Conservation (phyloP, 129 eudicot genomes). For the Arctium minus region DNA sequence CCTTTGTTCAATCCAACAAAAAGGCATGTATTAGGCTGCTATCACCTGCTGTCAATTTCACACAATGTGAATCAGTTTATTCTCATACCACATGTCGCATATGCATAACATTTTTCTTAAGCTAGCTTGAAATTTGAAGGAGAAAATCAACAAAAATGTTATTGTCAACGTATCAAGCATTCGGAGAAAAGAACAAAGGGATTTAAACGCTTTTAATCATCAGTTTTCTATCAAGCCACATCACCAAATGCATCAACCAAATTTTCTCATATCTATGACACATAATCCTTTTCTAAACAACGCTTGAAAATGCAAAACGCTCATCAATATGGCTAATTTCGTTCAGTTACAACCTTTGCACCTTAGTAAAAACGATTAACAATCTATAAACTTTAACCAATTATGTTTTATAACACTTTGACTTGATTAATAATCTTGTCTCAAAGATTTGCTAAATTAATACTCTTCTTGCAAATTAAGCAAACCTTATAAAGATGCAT, state of each 20-base stretch:
- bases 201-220: background rate
- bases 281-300: too few species aligned
- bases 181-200: background rate
- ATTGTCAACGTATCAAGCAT: background rate
- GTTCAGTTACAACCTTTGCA: too few species aligned
- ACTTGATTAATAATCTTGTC: too few species aligned
- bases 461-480: too few species aligned
- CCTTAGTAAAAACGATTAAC: too few species aligned
- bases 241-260: too few species aligned
- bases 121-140: too few species aligned
- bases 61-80: background rate
- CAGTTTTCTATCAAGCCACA: background rate
- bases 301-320: background rate
- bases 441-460: too few species aligned
- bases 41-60: conserved; percentile 25
- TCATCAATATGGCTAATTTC: background rate
- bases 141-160: background rate
- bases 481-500: too few species aligned
- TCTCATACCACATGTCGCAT: background rate
- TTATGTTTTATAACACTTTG: too few species aligned
- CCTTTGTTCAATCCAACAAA: conserved; percentile 73
- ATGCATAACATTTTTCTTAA: background rate
- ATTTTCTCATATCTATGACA: too few species aligned
- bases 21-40: conserved; percentile 70
- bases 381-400: too few species aligned